Evolutionary conservation across 768 basidiomycete species (phyloP).

Genomic region (Termitomyces sp.): DNA sequence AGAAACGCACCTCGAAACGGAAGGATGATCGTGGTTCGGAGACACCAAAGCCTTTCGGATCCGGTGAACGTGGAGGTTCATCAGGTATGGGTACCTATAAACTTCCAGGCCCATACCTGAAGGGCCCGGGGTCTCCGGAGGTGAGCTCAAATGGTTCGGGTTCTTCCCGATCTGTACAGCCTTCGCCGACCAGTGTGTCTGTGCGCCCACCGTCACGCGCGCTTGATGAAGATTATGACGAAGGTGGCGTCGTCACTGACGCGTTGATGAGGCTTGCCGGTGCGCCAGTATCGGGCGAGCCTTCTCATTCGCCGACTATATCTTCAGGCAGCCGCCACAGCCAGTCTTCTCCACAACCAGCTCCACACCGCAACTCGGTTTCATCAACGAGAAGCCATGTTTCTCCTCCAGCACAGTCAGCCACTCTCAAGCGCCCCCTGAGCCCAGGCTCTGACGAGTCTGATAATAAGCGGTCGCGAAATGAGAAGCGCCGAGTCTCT

Average conservation of each 20-base stretch:
- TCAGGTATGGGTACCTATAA: slow-evolving; percentile 21
- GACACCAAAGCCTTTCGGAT: slow-evolving; percentile 33
- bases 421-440: slow-evolving; percentile 58
- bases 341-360: slow-evolving; percentile 42
- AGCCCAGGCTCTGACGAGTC: slow-evolving; percentile 63
- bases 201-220: slow-evolving; percentile 58
- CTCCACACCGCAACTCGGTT: slow-evolving; percentile 58
- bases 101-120: slow-evolving; percentile 25
- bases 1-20: slow-evolving; percentile 35
- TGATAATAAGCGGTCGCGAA: slow-evolving; percentile 55
- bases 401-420: slow-evolving; percentile 47
- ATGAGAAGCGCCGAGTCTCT: slow-evolving; percentile 52
- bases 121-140: slow-evolving; percentile 50
- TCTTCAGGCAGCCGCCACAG: slow-evolving; percentile 52
- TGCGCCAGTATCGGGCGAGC: slow-evolving; percentile 23
- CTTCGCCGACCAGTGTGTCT: slow-evolving; percentile 60
- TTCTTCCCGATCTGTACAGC: slow-evolving; percentile 62
- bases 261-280: slow-evolving; percentile 69
- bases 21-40: slow-evolving; percentile 45
- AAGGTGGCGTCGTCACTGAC: slow-evolving; percentile 65
- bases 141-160: slow-evolving; percentile 62
- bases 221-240: slow-evolving; percentile 93
- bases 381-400: slow-evolving; percentile 61
- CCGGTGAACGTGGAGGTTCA: slow-evolving; percentile 23
- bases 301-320: slow-evolving; percentile 51